Percentiles rank a stretch among this genome's conserved stretches.
These are phyloP conservation scores for Fraxinus cuspidata DNA, from an alignment of 257 asterid genomes.

Conservation along the genomic window DNA sequence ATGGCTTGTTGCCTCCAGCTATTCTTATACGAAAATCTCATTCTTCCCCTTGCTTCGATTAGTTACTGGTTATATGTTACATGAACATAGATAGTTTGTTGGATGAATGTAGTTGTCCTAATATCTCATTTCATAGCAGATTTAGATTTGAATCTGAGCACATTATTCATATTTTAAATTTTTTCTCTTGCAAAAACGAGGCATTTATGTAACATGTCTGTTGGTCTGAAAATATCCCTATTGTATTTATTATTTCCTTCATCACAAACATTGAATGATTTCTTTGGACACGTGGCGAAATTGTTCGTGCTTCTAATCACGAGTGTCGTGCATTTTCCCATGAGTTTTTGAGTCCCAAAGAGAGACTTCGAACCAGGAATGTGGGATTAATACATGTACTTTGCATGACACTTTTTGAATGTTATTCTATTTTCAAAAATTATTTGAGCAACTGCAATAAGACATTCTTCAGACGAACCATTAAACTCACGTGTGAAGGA, in stretches of 20 bases:
- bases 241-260: conserved; percentile 3
- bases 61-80: background rate
- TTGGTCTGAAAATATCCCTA: background rate
- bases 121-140: background rate
- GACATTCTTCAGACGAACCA: background rate
- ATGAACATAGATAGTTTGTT: background rate
- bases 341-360: background rate
- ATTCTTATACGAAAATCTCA: background rate
- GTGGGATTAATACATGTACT: background rate
- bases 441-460: background rate
- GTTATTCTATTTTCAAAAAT: background rate
- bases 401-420: background rate
- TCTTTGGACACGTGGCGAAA: background rate
- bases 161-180: background rate
- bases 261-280: background rate
- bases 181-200: background rate
- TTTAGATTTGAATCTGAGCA: background rate
- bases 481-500: background rate
- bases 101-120: background rate
- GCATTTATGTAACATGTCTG: background rate
- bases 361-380: background rate
- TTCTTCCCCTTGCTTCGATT: background rate
- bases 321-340: background rate
- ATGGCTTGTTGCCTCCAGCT: background rate
- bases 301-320: background rate